A percentile compares a stretch with the other conserved stretches of the same genome.
Evolutionary conservation across 495 filamentous ascomycete species (phyloP).

Genomic region (Aspergillus mulundensis): DNA sequence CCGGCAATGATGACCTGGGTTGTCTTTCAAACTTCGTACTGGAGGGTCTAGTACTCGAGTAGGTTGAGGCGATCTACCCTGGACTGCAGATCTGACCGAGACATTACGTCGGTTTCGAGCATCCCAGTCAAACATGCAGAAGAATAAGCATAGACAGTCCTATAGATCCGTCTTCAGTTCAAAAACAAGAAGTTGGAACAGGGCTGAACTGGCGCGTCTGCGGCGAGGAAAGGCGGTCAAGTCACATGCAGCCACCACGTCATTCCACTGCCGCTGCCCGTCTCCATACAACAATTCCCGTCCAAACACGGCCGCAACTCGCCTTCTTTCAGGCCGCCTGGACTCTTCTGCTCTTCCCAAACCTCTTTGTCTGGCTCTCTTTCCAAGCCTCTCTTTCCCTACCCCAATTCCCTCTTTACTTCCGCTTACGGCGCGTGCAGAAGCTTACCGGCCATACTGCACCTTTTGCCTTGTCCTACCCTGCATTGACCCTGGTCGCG

Average conservation of each 20-base stretch:
- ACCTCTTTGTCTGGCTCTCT: background rate
- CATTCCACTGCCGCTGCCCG: constrained; percentile 2
- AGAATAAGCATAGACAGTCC: background rate
- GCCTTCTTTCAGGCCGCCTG: background rate
- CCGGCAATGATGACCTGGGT: too few species aligned
- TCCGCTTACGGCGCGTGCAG: background rate
- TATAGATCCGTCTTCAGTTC: too few species aligned
- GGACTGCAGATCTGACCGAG: too few species aligned
- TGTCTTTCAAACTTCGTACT: too few species aligned
- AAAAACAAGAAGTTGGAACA: too few species aligned
- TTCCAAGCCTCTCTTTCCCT: background rate
- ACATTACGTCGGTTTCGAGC: too few species aligned
- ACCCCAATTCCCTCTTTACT: background rate
- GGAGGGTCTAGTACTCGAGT: too few species aligned
- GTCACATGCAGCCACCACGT: constrained; percentile 18
- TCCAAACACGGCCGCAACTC: background rate
- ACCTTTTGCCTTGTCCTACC: background rate
- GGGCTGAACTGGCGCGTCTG: background rate
- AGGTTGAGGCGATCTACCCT: too few species aligned
- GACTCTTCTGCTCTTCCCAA: background rate
- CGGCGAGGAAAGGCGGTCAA: constrained; percentile 2
- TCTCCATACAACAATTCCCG: background rate
- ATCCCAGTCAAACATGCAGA: background rate
- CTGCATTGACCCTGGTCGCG: background rate
- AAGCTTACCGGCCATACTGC: background rate